These are phyloP conservation scores for Silene latifolia DNA, from an alignment of 148 eudicot species.

Conservation along the genomic window DNA sequence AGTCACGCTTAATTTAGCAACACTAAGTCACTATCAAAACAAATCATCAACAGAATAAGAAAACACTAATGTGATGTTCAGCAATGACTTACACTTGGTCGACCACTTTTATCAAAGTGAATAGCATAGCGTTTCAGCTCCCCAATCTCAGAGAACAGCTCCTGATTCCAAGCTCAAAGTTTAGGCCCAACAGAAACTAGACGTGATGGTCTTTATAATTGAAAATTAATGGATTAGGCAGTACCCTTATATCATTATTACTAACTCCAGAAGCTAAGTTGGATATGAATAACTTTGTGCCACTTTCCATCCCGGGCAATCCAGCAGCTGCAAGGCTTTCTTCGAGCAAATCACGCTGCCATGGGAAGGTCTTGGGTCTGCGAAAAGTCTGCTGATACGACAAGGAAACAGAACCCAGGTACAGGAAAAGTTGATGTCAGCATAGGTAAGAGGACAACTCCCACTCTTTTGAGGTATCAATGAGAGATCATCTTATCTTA, in stretches of 20 bases:
- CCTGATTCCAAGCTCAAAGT: conserved; percentile 65
- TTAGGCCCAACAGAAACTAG: conserved; percentile 41
- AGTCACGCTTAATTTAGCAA: too few relatives aligned
- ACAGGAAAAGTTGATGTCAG: conserved; percentile 59
- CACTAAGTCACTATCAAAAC: neutral
- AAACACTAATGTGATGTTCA: neutral
- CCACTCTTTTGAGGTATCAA: conserved; percentile 42
- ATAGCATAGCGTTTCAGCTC: conserved; percentile 86
- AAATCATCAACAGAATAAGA: neutral
- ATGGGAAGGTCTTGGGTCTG: conserved; percentile 67
- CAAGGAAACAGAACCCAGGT: conserved; percentile 45
- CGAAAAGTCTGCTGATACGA: conserved; percentile 80
- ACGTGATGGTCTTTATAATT: conserved; percentile 30
- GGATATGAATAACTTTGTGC: conserved; percentile 61
- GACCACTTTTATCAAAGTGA: conserved; percentile 75
- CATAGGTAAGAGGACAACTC: conserved; percentile 40
- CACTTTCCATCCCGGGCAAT: conserved; percentile 61
- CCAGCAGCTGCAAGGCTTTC: conserved; percentile 92
- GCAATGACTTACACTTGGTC: conserved; percentile 67
- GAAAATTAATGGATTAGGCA: conserved; percentile 35
- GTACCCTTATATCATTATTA: conserved; percentile 96
- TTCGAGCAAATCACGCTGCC: conserved; percentile 83
- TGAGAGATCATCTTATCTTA: conserved; percentile 43
- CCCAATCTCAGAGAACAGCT: conserved; percentile 84
- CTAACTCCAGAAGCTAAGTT: conserved; percentile 84